phyloP scores from a whole-genome alignment of 202 grass and related monocot genomes.

The Hordeum pubiflorum region DNA sequence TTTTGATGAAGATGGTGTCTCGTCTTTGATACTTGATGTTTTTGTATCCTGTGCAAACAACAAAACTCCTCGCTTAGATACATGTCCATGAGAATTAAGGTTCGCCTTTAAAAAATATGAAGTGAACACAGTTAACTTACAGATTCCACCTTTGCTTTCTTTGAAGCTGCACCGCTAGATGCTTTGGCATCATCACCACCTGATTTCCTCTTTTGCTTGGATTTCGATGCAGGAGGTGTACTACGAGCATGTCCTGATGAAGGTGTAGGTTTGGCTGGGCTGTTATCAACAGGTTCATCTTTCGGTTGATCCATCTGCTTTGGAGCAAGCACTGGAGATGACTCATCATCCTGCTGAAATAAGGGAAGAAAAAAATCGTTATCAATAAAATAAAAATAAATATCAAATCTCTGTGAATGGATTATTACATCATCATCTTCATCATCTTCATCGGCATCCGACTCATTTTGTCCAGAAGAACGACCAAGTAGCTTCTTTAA shows the following conservation, averaged over 20 bases:
- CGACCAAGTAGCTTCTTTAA: slow-evolving; percentile 90
- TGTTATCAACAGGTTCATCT: slow-evolving; percentile 73
- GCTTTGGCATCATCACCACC: slow-evolving; percentile 63
- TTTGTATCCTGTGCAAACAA: slow-evolving; percentile 39
- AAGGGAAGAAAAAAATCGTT: not conserved
- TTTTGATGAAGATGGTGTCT: slow-evolving; percentile 48
- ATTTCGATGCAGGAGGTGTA: slow-evolving; percentile 71
- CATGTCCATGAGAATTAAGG: not conserved
- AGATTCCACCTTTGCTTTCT: slow-evolving; percentile 73
- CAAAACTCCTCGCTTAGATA: slow-evolving; percentile 9
- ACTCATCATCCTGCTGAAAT: slow-evolving; percentile 66
- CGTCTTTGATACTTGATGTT: slow-evolving; percentile 56
- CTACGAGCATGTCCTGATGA: slow-evolving; percentile 41
- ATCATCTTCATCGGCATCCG: slow-evolving; percentile 82
- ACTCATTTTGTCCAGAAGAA: slow-evolving; percentile 78
- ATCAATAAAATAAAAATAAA: not conserved
- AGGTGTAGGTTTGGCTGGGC: slow-evolving; percentile 51
- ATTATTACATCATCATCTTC: slow-evolving; percentile 63
- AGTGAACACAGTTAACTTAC: slow-evolving; percentile 46
- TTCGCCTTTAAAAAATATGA: slow-evolving; percentile 1
- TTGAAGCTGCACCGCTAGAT: slow-evolving; percentile 45
- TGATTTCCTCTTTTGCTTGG: slow-evolving; percentile 82
- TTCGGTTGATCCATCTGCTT: slow-evolving; percentile 77
- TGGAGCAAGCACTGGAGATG: slow-evolving; percentile 75
- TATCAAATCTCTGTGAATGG: not conserved